Percentiles rank a stretch among this genome's conserved stretches.
phyloP scores from a whole-genome alignment of 2,329 filamentous ascomycete species.

The Eutypa lata region DNA sequence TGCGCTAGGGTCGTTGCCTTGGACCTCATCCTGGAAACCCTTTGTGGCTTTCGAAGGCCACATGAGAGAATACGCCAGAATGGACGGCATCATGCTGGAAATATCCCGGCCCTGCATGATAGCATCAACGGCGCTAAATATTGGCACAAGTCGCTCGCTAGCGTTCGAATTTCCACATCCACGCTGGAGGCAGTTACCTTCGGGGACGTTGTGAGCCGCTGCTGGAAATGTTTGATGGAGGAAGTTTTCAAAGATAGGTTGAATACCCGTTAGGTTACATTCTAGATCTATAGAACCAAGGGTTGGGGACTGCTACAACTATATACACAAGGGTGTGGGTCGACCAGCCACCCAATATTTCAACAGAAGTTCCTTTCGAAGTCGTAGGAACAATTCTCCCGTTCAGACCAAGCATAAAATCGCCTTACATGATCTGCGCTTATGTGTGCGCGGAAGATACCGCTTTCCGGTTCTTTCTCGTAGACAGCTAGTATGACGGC shows the following conservation, averaged over 20 bases:
- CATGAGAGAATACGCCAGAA: slow-evolving; percentile 6
- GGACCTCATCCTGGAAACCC: slow-evolving; percentile 4
- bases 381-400: slow-evolving; percentile 2
- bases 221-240: too few relatives aligned
- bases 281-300: too few relatives aligned
- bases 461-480: background rate
- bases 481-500: slow-evolving; percentile 1
- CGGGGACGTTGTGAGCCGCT: background rate
- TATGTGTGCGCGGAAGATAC: background rate
- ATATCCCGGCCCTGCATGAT: slow-evolving; percentile 1
- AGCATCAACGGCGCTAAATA: slow-evolving; percentile 3
- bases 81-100: slow-evolving; percentile 1
- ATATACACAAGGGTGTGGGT: too few relatives aligned
- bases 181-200: background rate
- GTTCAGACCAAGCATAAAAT: slow-evolving; percentile 2
- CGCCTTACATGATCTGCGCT: background rate
- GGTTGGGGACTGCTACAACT: too few relatives aligned
- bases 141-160: slow-evolving; percentile 3
- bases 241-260: too few relatives aligned
- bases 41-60: slow-evolving; percentile 5
- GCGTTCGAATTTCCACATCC: slow-evolving; percentile 1
- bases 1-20: background rate
- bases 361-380: too few relatives aligned
- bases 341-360: too few relatives aligned
- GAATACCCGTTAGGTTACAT: too few relatives aligned